phyloP scores from a whole-genome alignment of 345 rosid species.

The Aegle marmelos region DNA sequence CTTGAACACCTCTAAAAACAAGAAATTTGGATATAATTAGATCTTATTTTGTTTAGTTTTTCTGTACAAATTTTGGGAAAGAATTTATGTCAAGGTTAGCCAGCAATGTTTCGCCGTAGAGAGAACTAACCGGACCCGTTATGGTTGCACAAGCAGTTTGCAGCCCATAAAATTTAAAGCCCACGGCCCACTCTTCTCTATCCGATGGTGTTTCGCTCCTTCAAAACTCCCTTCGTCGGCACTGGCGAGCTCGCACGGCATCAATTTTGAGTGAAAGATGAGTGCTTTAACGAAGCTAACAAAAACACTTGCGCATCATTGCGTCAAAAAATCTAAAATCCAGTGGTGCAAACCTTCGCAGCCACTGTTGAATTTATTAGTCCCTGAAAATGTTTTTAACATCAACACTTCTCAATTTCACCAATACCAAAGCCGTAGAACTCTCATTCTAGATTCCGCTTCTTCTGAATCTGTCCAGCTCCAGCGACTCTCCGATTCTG shows the following conservation, averaged over 20 bases:
- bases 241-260: not conserved
- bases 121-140: too few relatives aligned
- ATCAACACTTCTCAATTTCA: conserved; percentile 13
- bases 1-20: too few relatives aligned
- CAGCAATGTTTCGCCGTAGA: too few relatives aligned
- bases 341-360: not conserved
- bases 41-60: too few relatives aligned
- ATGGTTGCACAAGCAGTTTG: too few relatives aligned
- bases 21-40: too few relatives aligned
- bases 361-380: not conserved
- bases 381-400: not conserved
- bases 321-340: conserved; percentile 10
- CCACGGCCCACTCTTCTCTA: not conserved
- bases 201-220: not conserved
- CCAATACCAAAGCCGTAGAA: conserved; percentile 43
- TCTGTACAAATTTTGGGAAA: too few relatives aligned
- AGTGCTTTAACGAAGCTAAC: conserved; percentile 18
- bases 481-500: conserved; percentile 50
- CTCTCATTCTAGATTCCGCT: conserved; percentile 62
- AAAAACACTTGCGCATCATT: conserved; percentile 29
- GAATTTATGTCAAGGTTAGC: too few relatives aligned
- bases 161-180: not conserved
- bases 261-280: conserved; percentile 16
- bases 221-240: not conserved
- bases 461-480: conserved; percentile 65